A percentile compares a stretch with the other conserved stretches of the same genome.
These are phyloP conservation scores for Colletotrichum horii DNA, from an alignment of 2,329 filamentous ascomycete genomes.

Conservation along the genomic window DNA sequence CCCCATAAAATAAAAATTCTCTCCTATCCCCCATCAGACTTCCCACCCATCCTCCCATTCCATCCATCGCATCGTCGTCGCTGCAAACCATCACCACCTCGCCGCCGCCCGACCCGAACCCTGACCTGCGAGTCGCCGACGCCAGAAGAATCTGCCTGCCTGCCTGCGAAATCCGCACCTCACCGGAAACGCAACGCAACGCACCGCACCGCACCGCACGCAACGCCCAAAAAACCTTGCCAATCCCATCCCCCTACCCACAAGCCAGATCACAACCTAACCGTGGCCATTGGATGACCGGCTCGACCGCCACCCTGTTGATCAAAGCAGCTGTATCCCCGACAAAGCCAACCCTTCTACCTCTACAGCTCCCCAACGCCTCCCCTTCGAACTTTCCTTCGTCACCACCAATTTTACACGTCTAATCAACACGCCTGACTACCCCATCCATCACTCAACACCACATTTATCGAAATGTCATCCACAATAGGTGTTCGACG, in stretches of 20 bases:
- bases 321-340: conserved; percentile 14
- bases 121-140: conserved; percentile 13
- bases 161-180: not conserved
- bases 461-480: conserved; percentile 16
- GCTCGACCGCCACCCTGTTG: conserved; percentile 21
- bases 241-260: conserved; percentile 8
- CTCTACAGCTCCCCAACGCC: not conserved
- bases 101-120: not conserved
- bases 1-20: conserved; percentile 35
- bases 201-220: not conserved
- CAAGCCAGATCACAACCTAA: conserved; percentile 8
- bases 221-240: conserved; percentile 8
- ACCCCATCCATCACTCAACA: not conserved
- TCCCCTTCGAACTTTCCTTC: not conserved
- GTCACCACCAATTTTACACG: not conserved
- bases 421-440: not conserved
- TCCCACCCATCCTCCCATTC: conserved; percentile 22
- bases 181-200: not conserved
- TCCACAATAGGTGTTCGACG: conserved; percentile 18
- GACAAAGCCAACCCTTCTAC: conserved; percentile 17
- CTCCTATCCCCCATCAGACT: conserved; percentile 23
- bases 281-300: conserved; percentile 17
- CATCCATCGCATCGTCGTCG: conserved; percentile 10
- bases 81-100: conserved; percentile 20
- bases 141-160: conserved; percentile 17